phyloP scores from a whole-genome alignment of 139 green algal species.

The Deuterostichococcus epilithicus region DNA sequence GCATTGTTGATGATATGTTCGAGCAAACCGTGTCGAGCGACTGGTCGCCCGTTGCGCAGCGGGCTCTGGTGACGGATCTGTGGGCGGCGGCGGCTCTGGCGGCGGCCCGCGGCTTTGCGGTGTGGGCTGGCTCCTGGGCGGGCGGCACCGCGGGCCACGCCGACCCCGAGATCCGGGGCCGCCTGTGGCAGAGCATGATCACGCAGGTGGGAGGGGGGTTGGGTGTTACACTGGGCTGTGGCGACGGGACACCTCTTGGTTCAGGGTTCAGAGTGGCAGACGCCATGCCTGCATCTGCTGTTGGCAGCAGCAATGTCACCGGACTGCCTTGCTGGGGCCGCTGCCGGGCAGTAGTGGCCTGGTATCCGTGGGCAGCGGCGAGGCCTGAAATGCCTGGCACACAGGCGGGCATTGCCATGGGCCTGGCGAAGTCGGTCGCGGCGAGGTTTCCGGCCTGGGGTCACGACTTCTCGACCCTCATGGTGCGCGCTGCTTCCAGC shows the following conservation, averaged over 20 bases:
- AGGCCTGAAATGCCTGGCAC: too few species aligned
- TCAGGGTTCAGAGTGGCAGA: too few species aligned
- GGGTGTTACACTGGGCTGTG: too few species aligned
- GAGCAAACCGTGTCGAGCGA: too few species aligned
- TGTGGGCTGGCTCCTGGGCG: constrained; percentile 59
- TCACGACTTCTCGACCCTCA: constrained; percentile 68
- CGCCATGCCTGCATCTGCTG: too few species aligned
- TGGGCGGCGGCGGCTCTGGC: constrained; percentile 54
- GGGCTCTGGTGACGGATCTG: constrained; percentile 53
- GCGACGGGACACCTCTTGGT: too few species aligned
- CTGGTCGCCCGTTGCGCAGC: constrained; percentile 35
- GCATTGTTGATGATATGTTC: neutral
- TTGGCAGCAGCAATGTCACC: too few species aligned
- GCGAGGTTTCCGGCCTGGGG: constrained; percentile 68
- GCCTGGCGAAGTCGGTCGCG: constrained; percentile 66
- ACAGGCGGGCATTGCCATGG: constrained; percentile 82
- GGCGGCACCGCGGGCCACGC: constrained; percentile 49
- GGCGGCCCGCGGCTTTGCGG: constrained; percentile 47
- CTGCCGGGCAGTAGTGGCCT: too few species aligned
- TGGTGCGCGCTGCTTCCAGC: constrained; percentile 33
- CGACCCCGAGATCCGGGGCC: constrained; percentile 29
- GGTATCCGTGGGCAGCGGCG: too few species aligned
- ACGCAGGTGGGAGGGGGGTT: constrained; percentile 84
- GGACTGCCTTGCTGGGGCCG: too few species aligned
- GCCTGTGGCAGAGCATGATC: constrained; percentile 79